These are phyloP conservation scores for Paecilomyces formosus DNA, from an alignment of 2,329 filamentous ascomycete genomes.

Conservation along the genomic window DNA sequence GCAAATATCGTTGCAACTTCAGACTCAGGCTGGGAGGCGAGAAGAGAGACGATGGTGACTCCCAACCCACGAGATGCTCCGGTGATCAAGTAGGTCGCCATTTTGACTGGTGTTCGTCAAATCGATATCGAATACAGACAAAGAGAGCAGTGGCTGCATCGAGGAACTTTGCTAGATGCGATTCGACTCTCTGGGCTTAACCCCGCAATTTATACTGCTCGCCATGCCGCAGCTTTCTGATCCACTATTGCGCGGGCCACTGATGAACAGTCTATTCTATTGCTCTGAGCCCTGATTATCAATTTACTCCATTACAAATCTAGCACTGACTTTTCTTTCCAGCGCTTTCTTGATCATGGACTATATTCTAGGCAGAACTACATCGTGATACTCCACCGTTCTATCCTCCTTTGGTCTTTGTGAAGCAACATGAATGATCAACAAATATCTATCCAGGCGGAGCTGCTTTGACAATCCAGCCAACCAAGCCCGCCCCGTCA, in stretches of 20 bases:
- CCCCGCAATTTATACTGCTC: neutral
- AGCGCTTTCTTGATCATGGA: neutral
- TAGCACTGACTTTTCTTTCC: neutral
- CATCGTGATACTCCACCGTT: no score
- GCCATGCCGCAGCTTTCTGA: neutral
- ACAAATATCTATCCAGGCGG: neutral
- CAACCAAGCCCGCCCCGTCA: neutral
- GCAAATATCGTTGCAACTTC: conserved; percentile 34
- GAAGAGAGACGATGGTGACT: conserved; percentile 18
- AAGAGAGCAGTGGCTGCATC: neutral
- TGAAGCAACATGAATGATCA: no score
- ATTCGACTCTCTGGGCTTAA: neutral
- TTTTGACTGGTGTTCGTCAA: conserved; percentile 5
- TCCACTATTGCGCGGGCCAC: neutral
- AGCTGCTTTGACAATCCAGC: neutral
- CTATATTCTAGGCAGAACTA: neutral
- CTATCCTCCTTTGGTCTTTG: no score
- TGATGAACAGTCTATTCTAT: neutral
- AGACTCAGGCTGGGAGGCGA: conserved; percentile 19
- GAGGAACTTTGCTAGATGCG: neutral
- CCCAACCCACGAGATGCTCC: conserved; percentile 28
- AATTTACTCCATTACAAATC: neutral
- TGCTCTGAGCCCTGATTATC: neutral
- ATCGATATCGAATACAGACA: neutral
- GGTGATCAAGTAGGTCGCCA: conserved; percentile 29